Evolutionary conservation across 495 filamentous ascomycete species (phyloP).

Genomic region (Penicilliopsis zonata): DNA sequence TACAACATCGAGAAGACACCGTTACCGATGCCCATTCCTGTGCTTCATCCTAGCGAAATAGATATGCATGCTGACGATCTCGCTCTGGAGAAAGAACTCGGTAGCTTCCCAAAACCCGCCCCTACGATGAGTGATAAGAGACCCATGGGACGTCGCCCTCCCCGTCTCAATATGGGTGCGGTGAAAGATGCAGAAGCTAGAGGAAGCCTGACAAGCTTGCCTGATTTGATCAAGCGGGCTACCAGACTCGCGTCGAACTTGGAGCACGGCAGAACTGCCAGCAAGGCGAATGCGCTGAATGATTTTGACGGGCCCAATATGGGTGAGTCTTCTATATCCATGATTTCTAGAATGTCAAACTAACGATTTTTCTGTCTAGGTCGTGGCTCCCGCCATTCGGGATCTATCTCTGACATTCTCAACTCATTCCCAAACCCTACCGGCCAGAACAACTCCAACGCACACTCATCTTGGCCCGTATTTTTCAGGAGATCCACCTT

Average conservation of each 20-base stretch:
- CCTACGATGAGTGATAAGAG: constrained; percentile 32
- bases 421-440: constrained; percentile 78
- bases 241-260: constrained; percentile 79
- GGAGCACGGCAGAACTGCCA: constrained; percentile 76
- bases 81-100: constrained; percentile 18
- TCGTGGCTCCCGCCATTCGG: constrained; percentile 29
- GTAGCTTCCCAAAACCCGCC: constrained; percentile 21
- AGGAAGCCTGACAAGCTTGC: constrained; percentile 80
- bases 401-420: constrained; percentile 79
- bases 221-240: constrained; percentile 80
- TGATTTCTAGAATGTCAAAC: not conserved
- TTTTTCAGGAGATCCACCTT: constrained; percentile 26
- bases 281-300: constrained; percentile 40
- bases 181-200: constrained; percentile 67
- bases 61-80: constrained; percentile 1
- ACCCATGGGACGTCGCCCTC: constrained; percentile 46
- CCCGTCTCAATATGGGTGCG: constrained; percentile 66
- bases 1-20: constrained; percentile 26
- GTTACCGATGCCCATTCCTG: constrained; percentile 12
- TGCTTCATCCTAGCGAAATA: constrained; percentile 2
- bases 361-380: constrained; percentile 5
- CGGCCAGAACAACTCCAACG: constrained; percentile 42
- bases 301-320: constrained; percentile 14
- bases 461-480: constrained; percentile 27
- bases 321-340: constrained; percentile 10